Evolutionary conservation across 768 basidiomycete genomes (phyloP).

Genomic region (Amanita rimosa): DNA sequence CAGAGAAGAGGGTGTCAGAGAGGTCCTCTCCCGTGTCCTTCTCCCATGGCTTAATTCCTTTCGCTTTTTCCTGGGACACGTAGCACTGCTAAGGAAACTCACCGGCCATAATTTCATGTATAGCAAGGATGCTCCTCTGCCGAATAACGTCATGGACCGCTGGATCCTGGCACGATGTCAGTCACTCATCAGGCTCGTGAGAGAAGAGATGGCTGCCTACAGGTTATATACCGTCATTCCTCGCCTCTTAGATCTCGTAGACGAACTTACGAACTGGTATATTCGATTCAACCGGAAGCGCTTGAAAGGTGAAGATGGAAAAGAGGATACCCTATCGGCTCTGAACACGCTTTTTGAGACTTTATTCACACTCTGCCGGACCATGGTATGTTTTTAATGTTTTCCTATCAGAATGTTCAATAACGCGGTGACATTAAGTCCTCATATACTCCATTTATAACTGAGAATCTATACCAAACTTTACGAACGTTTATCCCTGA

Average conservation of each 20-base stretch:
- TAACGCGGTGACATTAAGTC: slow-evolving; percentile 39
- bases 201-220: slow-evolving; percentile 94
- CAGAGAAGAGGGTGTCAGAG: slow-evolving; percentile 95
- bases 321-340: slow-evolving; percentile 77
- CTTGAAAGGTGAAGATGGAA: slow-evolving; percentile 89
- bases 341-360: slow-evolving; percentile 96
- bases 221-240: slow-evolving; percentile 96
- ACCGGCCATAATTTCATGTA: slow-evolving; percentile 73
- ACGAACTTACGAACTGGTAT: slow-evolving; percentile 99
- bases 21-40: slow-evolving; percentile 92
- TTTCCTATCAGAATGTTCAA: background rate
- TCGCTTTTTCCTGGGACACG: slow-evolving; percentile 98
- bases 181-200: slow-evolving; percentile 85
- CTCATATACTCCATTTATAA: slow-evolving; percentile 96
- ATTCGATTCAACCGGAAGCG: slow-evolving; percentile 97
- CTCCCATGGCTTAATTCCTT: slow-evolving; percentile 98
- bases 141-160: slow-evolving; percentile 93
- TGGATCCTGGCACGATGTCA: slow-evolving; percentile 99
- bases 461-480: slow-evolving; percentile 92
- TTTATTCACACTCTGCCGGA: slow-evolving; percentile 85
- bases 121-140: slow-evolving; percentile 73
- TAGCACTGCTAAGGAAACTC: slow-evolving; percentile 74
- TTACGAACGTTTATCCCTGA: slow-evolving; percentile 78
- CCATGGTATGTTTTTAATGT: slow-evolving; percentile 56
- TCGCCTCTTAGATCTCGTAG: slow-evolving; percentile 82